Evolutionary conservation across 805 yeast genomes (phyloP).

Genomic region (Starmerella asiatica): DNA sequence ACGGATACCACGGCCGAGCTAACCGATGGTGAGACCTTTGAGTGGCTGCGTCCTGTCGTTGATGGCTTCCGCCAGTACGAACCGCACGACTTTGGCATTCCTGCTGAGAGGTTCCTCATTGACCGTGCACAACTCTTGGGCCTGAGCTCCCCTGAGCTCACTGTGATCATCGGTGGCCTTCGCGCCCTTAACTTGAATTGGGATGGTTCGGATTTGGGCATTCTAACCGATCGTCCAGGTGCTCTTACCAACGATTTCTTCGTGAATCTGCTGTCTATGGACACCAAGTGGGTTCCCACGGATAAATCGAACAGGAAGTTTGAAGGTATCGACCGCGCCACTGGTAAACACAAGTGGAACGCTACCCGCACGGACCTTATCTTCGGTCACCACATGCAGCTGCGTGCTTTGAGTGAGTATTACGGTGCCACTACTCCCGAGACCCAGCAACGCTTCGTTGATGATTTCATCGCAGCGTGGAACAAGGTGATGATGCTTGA

Average conservation of each 20-base stretch:
- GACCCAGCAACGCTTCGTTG: constrained; percentile 7
- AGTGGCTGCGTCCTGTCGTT: constrained; percentile 17
- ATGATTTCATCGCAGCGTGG: constrained; percentile 17
- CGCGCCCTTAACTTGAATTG: constrained; percentile 16
- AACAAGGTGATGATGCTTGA: constrained; percentile 17
- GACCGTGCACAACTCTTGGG: constrained; percentile 16
- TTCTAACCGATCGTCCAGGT: constrained; percentile 12
- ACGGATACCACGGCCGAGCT: constrained; percentile 12
- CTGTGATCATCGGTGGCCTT: constrained; percentile 17
- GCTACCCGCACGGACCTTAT: constrained; percentile 14
- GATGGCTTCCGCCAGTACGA: constrained; percentile 19
- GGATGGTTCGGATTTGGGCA: constrained; percentile 14
- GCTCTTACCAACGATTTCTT: constrained; percentile 16
- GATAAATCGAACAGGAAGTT: constrained; percentile 14
- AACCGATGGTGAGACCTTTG: constrained; percentile 14
- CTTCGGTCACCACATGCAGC: constrained; percentile 14
- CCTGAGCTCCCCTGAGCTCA: constrained; percentile 16
- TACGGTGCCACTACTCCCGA: constrained; percentile 10
- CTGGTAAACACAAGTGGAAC: constrained; percentile 14
- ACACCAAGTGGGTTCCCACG: constrained; percentile 13
- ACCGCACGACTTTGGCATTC: constrained; percentile 9
- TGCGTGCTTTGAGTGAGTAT: constrained; percentile 15
- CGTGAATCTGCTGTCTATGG: constrained; percentile 9
- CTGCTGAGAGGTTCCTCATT: constrained; percentile 15
- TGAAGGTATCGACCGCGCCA: constrained; percentile 15